Evolutionary conservation across 139 green algal species (phyloP).

Genomic region (Microglena sp.): DNA sequence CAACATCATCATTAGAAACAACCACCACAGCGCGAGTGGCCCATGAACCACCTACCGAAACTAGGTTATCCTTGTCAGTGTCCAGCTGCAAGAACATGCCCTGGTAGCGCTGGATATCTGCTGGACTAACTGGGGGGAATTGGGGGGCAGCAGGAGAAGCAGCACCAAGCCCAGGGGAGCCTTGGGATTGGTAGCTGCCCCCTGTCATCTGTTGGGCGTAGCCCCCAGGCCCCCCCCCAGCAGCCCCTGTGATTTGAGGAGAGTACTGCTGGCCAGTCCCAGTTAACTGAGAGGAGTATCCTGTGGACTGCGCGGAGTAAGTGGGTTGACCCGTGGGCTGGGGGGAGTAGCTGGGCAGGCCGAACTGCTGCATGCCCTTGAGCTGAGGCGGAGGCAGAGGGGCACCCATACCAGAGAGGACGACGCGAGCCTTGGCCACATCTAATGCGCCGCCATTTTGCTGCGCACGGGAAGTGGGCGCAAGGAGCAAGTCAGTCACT

Average conservation of each 20-base stretch:
- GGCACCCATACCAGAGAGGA: constrained; percentile 47
- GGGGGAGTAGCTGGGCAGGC: neutral
- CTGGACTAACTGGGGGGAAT: constrained; percentile 39
- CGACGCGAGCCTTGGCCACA: constrained; percentile 35
- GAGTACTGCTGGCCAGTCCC: constrained; percentile 15
- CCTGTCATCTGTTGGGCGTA: constrained; percentile 16
- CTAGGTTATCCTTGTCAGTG: constrained; percentile 52
- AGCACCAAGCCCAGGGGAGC: neutral
- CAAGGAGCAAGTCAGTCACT: too few relatives aligned
- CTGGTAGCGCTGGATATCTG: constrained; percentile 49
- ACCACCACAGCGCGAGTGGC: too few relatives aligned
- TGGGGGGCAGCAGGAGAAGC: neutral
- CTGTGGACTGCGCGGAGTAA: neutral
- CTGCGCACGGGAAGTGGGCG: too few relatives aligned
- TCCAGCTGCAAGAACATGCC: constrained; percentile 62
- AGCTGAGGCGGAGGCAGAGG: constrained; percentile 42
- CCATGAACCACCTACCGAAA: constrained; percentile 44
- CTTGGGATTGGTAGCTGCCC: constrained; percentile 6
- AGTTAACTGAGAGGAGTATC: constrained; percentile 26
- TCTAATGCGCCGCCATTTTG: constrained; percentile 27
- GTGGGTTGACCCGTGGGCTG: constrained; percentile 1
- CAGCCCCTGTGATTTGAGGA: constrained; percentile 16
- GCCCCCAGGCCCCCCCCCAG: too few relatives aligned
- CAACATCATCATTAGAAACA: too few relatives aligned
- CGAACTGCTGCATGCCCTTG: constrained; percentile 25